Base-by-base conservation (phyloP, 805 yeast species). In the Kluyveromyces wickerhamii region DNA sequence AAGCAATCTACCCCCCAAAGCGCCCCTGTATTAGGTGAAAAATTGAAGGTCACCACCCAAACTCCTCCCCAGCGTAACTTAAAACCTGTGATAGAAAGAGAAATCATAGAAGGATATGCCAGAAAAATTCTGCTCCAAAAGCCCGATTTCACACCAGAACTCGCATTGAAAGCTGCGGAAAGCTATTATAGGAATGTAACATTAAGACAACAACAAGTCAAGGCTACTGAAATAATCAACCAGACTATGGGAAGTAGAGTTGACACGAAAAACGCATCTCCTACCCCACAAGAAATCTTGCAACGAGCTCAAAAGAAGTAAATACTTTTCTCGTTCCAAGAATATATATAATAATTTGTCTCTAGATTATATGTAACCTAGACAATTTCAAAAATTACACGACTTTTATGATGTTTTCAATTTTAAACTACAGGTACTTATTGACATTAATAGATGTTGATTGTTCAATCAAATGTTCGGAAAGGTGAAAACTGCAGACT, bases 401-500 rank as follows among this genome's bases (percentile, higher is more conserved):
- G 24, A 21, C 24, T 21, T 21, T 10, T 10, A n/a, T n/a, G n/a
- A n/a, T n/a, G n/a, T n/a, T n/a, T 21, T 21, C 23, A 21, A 9
- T 21, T 21, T 9, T 21, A 21, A 11, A 21, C 23, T 21, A 21
- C 11, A 21, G 10, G 23, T 9, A 9, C 12, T 26, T 26, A 26
- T 13, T 12, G 15, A 9, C 29, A 10, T 22, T 12, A 11, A 19
- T 8, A 11, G 24, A 30, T 14, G 9, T 20, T 15, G 13, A 17
- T 23, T 13, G 17, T 18, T 20, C 12, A n/a, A 27, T 46, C 36
- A 56, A 32, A 53, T 36, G 18, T 38, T 44, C 27, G 67, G 67
- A 34, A 64, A 51, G 23, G 59, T 50, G 35, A 62, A 61, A 16
- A 77, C 74, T 6, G 86, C 85, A 7, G 76, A 67, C 43, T 76